Evolutionary conservation across 2,329 filamentous ascomycete genomes (phyloP), one percentile per base, ranked within the genome.

Genomic region (Venturia asperata): DNA sequence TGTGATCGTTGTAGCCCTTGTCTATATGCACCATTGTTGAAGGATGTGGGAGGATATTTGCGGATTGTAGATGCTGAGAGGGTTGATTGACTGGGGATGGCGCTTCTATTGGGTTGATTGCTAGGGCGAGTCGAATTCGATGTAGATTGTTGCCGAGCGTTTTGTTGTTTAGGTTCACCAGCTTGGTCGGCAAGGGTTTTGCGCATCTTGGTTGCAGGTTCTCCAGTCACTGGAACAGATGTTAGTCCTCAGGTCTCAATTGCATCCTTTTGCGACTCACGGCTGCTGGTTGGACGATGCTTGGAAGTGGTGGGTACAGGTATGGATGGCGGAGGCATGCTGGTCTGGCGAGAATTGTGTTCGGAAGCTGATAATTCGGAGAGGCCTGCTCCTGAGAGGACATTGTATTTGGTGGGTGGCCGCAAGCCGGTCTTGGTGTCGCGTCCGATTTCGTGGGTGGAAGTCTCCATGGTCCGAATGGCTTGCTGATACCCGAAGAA

Each of bases 321-420:
- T 65, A 74, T 71, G 65, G 76, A 73, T 27, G 77, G 76, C 13
- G 79, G 78, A 62, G 75, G 74, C 73, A 83, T 77, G 67, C 74
- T 76, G 73, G 72, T 74, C 52, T 58, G 52, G 63, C 83, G 81
- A 69, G 79, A 75, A 72, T 88, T 88, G 68, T 79, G 80, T 49
- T 77, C 78, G 15, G 82, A 77, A 5, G 79, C 75, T 39, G 77
- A 81, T 73, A 85, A 76, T 70, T 85, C 83, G 66, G 72, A 73
- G 49, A 85, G 77, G 47, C 47, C 47, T 58, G 74, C 68, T 71
- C 68, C 69, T 21, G 72, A 68, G 15, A 69, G 67, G 10, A 73
- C 72, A 30, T 70, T 69, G 37, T 74, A 71, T 41, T 71, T 72
- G 64, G 70, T 74, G 1, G 74, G 74, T 24, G 71, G 75, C 7